Base-by-base conservation (phyloP, 129 eudicot genomes). In the Erigeron canadensis region DNA sequence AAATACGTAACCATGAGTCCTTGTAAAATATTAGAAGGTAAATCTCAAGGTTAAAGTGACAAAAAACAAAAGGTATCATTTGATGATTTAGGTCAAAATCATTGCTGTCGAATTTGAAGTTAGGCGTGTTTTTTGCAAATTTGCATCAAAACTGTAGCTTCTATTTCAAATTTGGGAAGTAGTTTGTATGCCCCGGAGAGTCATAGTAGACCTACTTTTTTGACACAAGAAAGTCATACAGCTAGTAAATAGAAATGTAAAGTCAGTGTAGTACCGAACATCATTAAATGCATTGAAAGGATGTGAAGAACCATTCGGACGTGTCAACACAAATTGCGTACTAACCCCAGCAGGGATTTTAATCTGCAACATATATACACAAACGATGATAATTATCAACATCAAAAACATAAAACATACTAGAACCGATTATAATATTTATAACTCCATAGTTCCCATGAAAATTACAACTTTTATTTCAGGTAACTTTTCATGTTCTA, bases 281-380 rank as follows among this genome's bases (percentile, higher is more conserved):
- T 88, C 96, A 37, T 88, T 65, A 77, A 77, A 79, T 21, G 99
- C 79, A 72, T 59, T 84, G 51, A 90, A 84, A 50, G 94, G 85
- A 84, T 95, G 84, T 44, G 96, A 86, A 63, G 97, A 86, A 62
- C 97, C 99, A 83, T 86, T 83, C 1, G 89, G 77, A 80, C 84
- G 81, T 68, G 83, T 86, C 79, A 90, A 61, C 72, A 87, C 96
- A 77, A 95, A 90, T 71, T 95, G 94, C 19, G 94, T 22, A 63
- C 91, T 82, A 54, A 84, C 77, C 59, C 99, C 99, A 7, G 86
- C 47, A 39, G 96, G 99, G 73, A 90, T 88, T 76, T 75, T 88
- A 76, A 95, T 95, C 99, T 95, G 91, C 81, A 82, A 83, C 45
- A 50, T 41, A 43, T 47, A 56, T 42, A 74, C 37, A 41, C 67